Base-by-base conservation (phyloP, 2,329 filamentous ascomycete genomes). In the Penicillium capsulatum region DNA sequence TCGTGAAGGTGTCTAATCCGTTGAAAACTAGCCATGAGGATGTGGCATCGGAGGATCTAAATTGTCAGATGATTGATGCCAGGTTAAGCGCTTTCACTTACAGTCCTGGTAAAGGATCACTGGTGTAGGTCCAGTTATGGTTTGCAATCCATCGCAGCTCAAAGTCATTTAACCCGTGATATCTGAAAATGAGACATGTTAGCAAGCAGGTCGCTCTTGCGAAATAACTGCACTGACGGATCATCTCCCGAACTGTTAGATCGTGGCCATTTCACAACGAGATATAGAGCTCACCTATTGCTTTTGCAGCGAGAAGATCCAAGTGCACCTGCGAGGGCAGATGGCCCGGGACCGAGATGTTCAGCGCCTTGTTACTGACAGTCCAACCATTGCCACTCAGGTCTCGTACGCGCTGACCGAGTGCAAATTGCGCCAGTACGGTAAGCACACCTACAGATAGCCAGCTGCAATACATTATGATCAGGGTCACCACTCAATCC, bases 41-140 rank as follows among this genome's bases (percentile, higher is more conserved):
- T 5, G 56, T 52, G 2, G 55, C 57, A 22, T 68, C 61, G 3
- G 48, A 57, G 3, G 43, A 47, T 10, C 62, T 60, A 30, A 22
- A 22, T 5, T 22, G 9, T 22, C 19, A 22, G 19, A 22, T 9
- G 9, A 22, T n/a, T n/a, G n/a, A n/a, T n/a, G n/a, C n/a, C n/a
- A n/a, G n/a, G n/a, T n/a, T n/a, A n/a, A n/a, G n/a, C n/a, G n/a
- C n/a, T n/a, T n/a, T n/a, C n/a, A 58, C 64, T 40, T 48, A 70
- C 60, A 77, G 49, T 14, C 59, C 65, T 7, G 58, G 30, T 2
- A 81, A 60, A 0, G 63, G 61, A 6, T 59, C 62, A n/a, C 71
- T 72, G 1, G 69, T 74, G 51, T 81, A 83, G 1, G 76, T 82
- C 79, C 79, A 83, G 52, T 81, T 77, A 10, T 64, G 63, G 51